A percentile compares a stretch with the other conserved stretches of the same genome.
Conservation (phyloP, 768 basidiomycete species). For the Boletus fagicola region DNA sequence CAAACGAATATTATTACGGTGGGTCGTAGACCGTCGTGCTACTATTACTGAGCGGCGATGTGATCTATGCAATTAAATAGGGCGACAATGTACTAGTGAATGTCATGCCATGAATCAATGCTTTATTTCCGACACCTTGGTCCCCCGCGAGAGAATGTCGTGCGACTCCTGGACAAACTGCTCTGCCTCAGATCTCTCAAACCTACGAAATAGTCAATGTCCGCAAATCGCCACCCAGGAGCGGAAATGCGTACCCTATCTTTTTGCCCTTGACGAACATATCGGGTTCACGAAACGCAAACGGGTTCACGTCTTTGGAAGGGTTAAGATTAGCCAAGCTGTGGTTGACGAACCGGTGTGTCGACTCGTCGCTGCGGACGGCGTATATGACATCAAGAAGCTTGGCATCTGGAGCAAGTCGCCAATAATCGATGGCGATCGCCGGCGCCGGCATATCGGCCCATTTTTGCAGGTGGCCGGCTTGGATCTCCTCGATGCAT, state of each 20-base stretch:
- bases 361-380: slow-evolving; percentile 89
- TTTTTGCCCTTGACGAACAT: slow-evolving; percentile 80
- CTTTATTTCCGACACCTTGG: slow-evolving; percentile 27
- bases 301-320: slow-evolving; percentile 81
- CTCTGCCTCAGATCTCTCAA: slow-evolving; percentile 66
- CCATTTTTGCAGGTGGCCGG: slow-evolving; percentile 82
- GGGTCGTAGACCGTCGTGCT: background rate
- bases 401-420: slow-evolving; percentile 66
- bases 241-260: slow-evolving; percentile 54
- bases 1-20: background rate
- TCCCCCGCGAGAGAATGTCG: slow-evolving; percentile 42
- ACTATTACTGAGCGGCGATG: slow-evolving; percentile 23
- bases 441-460: slow-evolving; percentile 69
- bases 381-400: slow-evolving; percentile 88
- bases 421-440: slow-evolving; percentile 97
- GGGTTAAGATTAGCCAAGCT: slow-evolving; percentile 84
- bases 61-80: slow-evolving; percentile 14
- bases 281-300: slow-evolving; percentile 84
- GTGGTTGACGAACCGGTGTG: slow-evolving; percentile 95
- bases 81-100: slow-evolving; percentile 2
- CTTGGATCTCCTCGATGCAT: slow-evolving; percentile 80
- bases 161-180: slow-evolving; percentile 63
- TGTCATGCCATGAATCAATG: slow-evolving; percentile 17
- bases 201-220: slow-evolving; percentile 41
- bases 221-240: slow-evolving; percentile 3